phyloP scores from a whole-genome alignment of 306 rosid species.

The Quercus gilva region DNA sequence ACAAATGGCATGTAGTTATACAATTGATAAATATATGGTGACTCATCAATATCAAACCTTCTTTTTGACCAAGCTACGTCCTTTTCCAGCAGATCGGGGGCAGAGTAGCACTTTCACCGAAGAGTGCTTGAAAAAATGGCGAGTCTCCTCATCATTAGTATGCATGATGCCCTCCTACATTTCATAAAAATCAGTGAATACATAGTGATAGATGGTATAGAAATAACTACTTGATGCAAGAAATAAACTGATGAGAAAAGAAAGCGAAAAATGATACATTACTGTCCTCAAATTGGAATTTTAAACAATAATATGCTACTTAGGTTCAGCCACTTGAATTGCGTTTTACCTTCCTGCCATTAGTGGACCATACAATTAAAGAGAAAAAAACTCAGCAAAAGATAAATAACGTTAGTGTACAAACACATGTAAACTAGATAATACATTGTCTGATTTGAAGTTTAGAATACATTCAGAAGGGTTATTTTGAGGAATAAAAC shows the following conservation, averaged over 20 bases:
- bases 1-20: slow-evolving; percentile 1
- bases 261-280: neutral
- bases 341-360: neutral
- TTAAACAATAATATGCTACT: slow-evolving; percentile 11
- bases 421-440: neutral
- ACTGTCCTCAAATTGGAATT: neutral
- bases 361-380: neutral
- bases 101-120: slow-evolving; percentile 77
- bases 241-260: slow-evolving; percentile 13
- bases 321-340: neutral
- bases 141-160: slow-evolving; percentile 77
- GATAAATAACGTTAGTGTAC: neutral
- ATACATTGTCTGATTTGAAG: neutral
- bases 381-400: neutral
- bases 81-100: slow-evolving; percentile 74
- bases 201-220: neutral
- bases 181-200: neutral
- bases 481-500: neutral
- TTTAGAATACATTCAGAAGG: neutral
- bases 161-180: slow-evolving; percentile 69
- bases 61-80: slow-evolving; percentile 62
- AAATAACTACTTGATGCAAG: neutral
- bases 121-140: slow-evolving; percentile 78
- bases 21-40: neutral
- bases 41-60: slow-evolving; percentile 37